Evolutionary conservation across 306 rosid genomes (phyloP), one percentile per base, ranked within the genome.

Genomic region (Delonix regia): DNA sequence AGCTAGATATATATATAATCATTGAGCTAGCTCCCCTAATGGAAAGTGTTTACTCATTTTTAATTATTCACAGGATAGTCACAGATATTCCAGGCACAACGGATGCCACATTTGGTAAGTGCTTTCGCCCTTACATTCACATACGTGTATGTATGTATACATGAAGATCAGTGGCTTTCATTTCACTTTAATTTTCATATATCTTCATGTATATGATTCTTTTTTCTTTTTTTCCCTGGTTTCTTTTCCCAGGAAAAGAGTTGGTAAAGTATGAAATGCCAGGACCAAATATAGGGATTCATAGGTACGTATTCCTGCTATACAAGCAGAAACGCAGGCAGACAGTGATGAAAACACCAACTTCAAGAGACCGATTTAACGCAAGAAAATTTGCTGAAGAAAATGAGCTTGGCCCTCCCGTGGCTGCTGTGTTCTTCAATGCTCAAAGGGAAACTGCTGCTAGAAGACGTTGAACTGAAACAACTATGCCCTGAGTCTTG

Each of bases 81-180:
- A 87, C 93, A 11, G 97, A 94, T 69, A 94, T 94, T 33, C 99
- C 99, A 12, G 99, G 99, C 82, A 94, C 99, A 38, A 94, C 99
- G 55, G 93, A 90, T 80, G 78, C 76, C 36, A 67, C 93, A 39
- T 94, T 94, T 70, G 97, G 97, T 94, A 86, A 85, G 72, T 36
- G 42, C 21, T 71, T 41, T 80, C 16, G 22, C 30, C 38, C 33
- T 33, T 10, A 15, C 56, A 24, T 51, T 68, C 14, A 25, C 24
- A 36, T 2, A 7, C 2, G 3, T 0, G 16, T 33, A 48, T 2
- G 33, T n/a, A n/a, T n/a, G n/a, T n/a, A 6, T 5, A 10, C 2
- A 9, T 22, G 24, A 25, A 57, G n/a, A 9, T n/a, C 12, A 49
- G 27, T 3, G 36, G 63, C 21, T 24, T 13, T 11, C 7, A 34